Percentiles rank a stretch among this genome's conserved stretches.
These are phyloP conservation scores for Tylopilus vinaceipallidus DNA, from an alignment of 768 basidiomycete genomes.

Conservation along the genomic window DNA sequence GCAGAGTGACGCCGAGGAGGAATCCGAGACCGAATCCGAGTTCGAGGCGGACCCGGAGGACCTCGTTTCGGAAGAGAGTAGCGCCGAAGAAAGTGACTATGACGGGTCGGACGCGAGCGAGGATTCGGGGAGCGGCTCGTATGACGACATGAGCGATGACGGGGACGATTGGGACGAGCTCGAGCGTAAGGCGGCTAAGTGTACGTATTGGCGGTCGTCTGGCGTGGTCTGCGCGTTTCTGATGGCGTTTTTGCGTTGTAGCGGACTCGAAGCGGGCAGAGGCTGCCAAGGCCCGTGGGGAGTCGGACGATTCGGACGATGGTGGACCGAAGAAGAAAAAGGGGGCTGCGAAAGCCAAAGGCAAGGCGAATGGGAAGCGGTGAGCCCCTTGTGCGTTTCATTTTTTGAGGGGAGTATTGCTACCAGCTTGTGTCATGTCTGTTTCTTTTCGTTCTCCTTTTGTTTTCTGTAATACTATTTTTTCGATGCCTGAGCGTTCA, in stretches of 20 bases:
- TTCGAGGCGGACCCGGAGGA: slow-evolving; percentile 53
- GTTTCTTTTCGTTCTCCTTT: too few species aligned
- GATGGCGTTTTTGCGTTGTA: slow-evolving; percentile 14
- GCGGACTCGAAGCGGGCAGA: slow-evolving; percentile 50
- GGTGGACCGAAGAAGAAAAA: slow-evolving; percentile 49
- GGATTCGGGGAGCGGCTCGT: slow-evolving; percentile 67
- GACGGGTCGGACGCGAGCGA: slow-evolving; percentile 52
- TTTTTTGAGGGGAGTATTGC: too few species aligned
- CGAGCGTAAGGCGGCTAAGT: slow-evolving; percentile 88
- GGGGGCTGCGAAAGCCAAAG: slow-evolving; percentile 25
- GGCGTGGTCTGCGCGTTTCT: background rate
- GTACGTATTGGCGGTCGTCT: slow-evolving; percentile 35
- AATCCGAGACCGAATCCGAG: slow-evolving; percentile 65
- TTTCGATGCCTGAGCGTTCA: too few species aligned
- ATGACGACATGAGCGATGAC: slow-evolving; percentile 60
- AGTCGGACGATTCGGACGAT: slow-evolving; percentile 53
- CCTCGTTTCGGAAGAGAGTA: slow-evolving; percentile 39
- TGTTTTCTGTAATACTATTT: too few species aligned
- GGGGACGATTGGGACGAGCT: slow-evolving; percentile 97
- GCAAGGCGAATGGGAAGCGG: slow-evolving; percentile 44
- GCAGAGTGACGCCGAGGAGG: slow-evolving; percentile 59
- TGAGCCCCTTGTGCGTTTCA: too few species aligned
- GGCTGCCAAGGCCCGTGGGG: slow-evolving; percentile 38
- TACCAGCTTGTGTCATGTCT: too few species aligned
- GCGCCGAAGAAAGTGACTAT: slow-evolving; percentile 54